phyloP scores from a whole-genome alignment of 345 rosid species.

The Punica granatum region DNA sequence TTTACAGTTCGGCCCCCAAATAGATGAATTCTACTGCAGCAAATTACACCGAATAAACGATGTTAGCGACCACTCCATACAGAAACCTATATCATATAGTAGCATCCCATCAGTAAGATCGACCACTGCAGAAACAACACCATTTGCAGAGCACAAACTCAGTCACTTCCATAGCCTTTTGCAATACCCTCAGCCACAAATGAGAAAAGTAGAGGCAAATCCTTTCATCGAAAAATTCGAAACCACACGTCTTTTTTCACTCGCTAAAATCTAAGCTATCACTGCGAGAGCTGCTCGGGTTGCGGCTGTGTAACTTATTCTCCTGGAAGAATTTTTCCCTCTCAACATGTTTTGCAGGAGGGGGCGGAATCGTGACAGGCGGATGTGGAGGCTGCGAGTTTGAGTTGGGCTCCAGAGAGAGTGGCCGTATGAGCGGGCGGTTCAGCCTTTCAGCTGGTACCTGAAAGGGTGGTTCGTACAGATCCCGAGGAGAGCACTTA shows the following conservation, averaged over 20 bases:
- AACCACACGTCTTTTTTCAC: conserved; percentile 13
- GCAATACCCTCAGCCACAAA: neutral
- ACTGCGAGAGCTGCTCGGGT: conserved; percentile 75
- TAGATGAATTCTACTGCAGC: neutral
- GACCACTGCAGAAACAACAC: neutral
- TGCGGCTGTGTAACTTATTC: conserved; percentile 70
- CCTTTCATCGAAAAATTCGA: neutral
- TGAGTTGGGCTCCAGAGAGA: conserved; percentile 30
- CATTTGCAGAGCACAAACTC: neutral
- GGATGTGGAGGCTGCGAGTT: conserved; percentile 33
- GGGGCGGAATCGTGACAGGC: conserved; percentile 73
- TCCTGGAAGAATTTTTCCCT: conserved; percentile 92
- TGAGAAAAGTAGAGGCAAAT: neutral
- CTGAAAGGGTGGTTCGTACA: conserved; percentile 33
- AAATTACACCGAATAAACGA: neutral
- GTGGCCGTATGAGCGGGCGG: conserved; percentile 76
- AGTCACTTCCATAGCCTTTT: neutral
- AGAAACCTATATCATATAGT: neutral
- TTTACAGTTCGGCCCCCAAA: neutral
- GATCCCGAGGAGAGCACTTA: conserved; percentile 31
- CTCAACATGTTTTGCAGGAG: conserved; percentile 83
- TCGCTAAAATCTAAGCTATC: conserved; percentile 75
- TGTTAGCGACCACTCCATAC: neutral
- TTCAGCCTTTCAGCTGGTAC: conserved; percentile 49
- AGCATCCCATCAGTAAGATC: neutral